Percentiles rank a stretch among this genome's conserved stretches.
phyloP scores from a whole-genome alignment of 129 eudicot genomes.

The Arctium lappa region DNA sequence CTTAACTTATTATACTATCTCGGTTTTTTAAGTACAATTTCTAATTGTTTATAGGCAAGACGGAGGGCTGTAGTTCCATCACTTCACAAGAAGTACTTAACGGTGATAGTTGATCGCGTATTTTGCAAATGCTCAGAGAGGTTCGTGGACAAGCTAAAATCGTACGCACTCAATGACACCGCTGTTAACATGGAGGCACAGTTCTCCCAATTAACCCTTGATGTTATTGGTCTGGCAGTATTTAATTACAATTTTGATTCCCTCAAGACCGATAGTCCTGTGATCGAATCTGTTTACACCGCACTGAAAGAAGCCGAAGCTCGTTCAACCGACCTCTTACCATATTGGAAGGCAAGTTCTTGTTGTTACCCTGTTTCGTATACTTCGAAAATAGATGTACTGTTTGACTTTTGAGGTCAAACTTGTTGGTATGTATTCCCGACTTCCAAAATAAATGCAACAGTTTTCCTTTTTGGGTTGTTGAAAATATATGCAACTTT shows the following conservation, averaged over 20 bases:
- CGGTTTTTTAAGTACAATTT: conserved; percentile 20
- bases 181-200: conserved; percentile 88
- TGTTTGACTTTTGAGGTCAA: conserved; percentile 21
- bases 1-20: neutral
- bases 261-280: conserved; percentile 86
- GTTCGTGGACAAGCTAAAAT: conserved; percentile 78
- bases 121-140: conserved; percentile 87
- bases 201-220: conserved; percentile 90
- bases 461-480: neutral
- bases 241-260: conserved; percentile 97
- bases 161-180: conserved; percentile 43
- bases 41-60: conserved; percentile 67
- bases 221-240: conserved; percentile 83
- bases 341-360: conserved; percentile 90
- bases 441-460: neutral
- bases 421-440: neutral
- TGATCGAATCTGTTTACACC: conserved; percentile 91
- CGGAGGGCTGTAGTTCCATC: conserved; percentile 99
- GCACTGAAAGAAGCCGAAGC: conserved; percentile 93
- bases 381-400: neutral
- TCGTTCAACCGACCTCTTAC: conserved; percentile 86
- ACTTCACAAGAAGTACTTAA: conserved; percentile 91
- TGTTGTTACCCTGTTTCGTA: neutral
- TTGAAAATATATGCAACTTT: neutral
- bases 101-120: conserved; percentile 85